Conservation (phyloP, 192 early-diverging fungal species). For the Anaeromyces robustus region DNA sequence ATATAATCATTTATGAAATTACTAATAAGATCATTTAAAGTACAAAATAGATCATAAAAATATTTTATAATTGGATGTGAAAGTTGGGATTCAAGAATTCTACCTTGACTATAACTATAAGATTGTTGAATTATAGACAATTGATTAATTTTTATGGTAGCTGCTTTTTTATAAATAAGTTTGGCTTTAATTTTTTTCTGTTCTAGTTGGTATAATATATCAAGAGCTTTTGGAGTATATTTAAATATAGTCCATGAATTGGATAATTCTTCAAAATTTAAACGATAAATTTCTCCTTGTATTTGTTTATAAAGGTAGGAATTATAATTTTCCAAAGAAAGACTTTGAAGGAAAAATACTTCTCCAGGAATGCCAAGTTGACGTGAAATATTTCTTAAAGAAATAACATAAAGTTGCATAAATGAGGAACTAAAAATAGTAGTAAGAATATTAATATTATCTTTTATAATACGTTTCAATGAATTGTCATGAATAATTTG, state of each 20-base stretch:
- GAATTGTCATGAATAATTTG: background rate
- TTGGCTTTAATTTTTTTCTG: background rate
- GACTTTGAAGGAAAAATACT: background rate
- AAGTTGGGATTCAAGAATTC: constrained; percentile 20
- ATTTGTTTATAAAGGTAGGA: background rate
- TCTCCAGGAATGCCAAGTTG: background rate
- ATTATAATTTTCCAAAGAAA: background rate
- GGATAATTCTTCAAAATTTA: background rate
- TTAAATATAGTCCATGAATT: background rate
- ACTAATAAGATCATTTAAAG: constrained; percentile 9
- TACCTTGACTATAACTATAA: constrained; percentile 14
- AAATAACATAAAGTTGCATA: background rate
- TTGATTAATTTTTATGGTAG: background rate
- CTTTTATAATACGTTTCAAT: background rate
- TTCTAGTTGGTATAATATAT: background rate
- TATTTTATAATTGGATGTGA: constrained; percentile 18
- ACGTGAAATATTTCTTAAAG: background rate
- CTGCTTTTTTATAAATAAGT: background rate
- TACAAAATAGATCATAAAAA: constrained; percentile 26
- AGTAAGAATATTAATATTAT: background rate
- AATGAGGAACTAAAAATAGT: background rate
- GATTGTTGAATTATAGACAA: constrained; percentile 21
- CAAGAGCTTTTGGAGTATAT: background rate
- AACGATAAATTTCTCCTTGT: background rate
- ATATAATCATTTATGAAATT: constrained; percentile 5